Base-by-base conservation (phyloP, 192 early-diverging fungal species). In the Chytriomyces sp. region DNA sequence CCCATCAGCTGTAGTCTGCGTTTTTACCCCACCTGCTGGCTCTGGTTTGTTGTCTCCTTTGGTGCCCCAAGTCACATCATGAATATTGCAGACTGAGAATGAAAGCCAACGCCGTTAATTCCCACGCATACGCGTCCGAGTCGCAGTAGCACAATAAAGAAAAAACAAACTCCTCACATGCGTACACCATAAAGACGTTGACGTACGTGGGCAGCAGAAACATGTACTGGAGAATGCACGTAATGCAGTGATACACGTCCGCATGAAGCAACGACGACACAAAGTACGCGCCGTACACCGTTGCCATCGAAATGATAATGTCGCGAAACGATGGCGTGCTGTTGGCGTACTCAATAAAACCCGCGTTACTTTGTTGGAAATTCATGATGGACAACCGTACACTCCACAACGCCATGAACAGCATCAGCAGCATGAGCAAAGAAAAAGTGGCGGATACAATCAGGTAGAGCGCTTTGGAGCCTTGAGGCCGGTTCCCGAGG, bases 31-130 rank as follows among this genome's bases (percentile, higher is more conserved):
- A 47, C 92, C 94, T 13, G 95, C 88, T 72, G 92, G 92, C 64
- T n/a, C 45, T 26, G 82, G 80, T 3, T 45, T 83, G 53, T 90
- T 95, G 77, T 95, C 94, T 78, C 96, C 94, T 82, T 98, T 98
- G 46, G 96, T 98, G 50, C 96, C 96, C 96, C 96, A 98, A 9
- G 92, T 92, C 67, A 97, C 93, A 78, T 96, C 95, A 84, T 95
- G 94, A 0, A 93, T 92, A 86, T 96, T 96, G 79, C 92, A 94
- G 18, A 86, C 75, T 84, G 44, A 26, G 49, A 16, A 18, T 59
- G 10, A 23, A 9, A 6, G 43, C 13, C 5, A 71, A 28, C 20
- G 43, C 18, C 43, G 35, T 35, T 35, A 35, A 35, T 35, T 35
- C 35, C 35, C n/a, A n/a, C n/a, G n/a, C n/a, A 4, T 35, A 35